Evolutionary conservation across 2,329 filamentous ascomycete genomes (phyloP), one percentile per base, ranked within the genome.

Genomic region (Ophiostoma populinum): DNA sequence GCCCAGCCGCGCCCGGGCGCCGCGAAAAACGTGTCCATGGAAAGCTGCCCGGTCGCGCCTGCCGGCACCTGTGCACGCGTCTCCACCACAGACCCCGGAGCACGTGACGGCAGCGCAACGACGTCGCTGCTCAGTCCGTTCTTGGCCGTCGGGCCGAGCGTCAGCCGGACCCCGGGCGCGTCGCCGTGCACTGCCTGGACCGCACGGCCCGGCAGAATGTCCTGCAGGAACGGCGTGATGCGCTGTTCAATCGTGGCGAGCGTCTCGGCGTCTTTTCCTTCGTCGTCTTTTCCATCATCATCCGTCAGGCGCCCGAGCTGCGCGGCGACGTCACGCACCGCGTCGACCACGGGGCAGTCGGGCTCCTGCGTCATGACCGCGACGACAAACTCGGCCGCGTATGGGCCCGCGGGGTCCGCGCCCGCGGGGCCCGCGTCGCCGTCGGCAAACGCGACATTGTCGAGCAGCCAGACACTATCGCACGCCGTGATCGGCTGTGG

Each of bases 1-100:
- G 71, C 72, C 85, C 85, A 94, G 7, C 87, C 86, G 32, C 85
- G 93, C 7, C 86, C 86, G 0, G 77, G 70, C 13, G 71, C 74
- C 0, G 80, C 80, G 48, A 80, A 85, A 13, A 74, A 67, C 0
- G 82, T 92, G 40, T 69, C 67, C 64, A 80, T 75, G 26, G 71
- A 57, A 10, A 70, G 50, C 27, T 70, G 48, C 1, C 75, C 72
- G 27, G 63, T 60, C 2, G 65, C 55, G 2, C 66, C 65, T 15
- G 52, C 44, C 0, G 69, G 63, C 5, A 72, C 63, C 15, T 56
- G 47, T 1, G 70, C 70, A 7, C 51, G 59, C 0, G 65, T 57
- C 11, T 63, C 55, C 15, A 65, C 56, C 13, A 55, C 42, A 15
- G 50, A 51, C 9, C 68, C 70, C 35, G 63, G 58, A 9, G 54